phyloP scores from a whole-genome alignment of 73 alveolate species.

The Blepharisma stoltei region DNA sequence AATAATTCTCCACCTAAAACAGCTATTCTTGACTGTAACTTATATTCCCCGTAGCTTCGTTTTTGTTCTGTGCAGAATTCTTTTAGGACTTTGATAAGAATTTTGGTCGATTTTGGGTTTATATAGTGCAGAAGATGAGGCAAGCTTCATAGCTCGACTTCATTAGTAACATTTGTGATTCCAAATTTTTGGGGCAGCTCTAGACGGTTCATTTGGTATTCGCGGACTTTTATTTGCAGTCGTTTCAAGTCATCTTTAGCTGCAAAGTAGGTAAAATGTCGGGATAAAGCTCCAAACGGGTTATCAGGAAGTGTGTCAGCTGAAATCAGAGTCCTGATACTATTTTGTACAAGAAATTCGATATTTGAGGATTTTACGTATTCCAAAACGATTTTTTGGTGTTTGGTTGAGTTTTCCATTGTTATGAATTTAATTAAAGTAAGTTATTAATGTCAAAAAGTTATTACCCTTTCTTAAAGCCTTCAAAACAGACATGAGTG shows the following conservation, averaged over 20 bases:
- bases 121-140: constrained; percentile 15
- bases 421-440: too few relatives aligned
- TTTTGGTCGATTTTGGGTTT: background rate
- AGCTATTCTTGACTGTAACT: background rate
- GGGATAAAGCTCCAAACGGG: constrained; percentile 17
- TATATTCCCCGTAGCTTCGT: background rate
- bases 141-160: background rate
- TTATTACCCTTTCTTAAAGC: too few relatives aligned
- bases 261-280: constrained; percentile 13
- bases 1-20: constrained; percentile 25
- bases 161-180: background rate
- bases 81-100: background rate
- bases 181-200: background rate
- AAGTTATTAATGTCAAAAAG: too few relatives aligned
- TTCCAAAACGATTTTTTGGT: background rate
- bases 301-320: constrained; percentile 9
- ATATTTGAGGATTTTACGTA: background rate
- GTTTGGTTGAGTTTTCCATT: background rate
- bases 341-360: background rate
- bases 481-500: too few relatives aligned
- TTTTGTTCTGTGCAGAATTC: constrained; percentile 14
- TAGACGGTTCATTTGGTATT: background rate
- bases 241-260: constrained; percentile 15
- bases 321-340: background rate
- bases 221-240: background rate